Evolutionary conservation across 192 early-diverging fungal species (phyloP).

Genomic region (Gamsiella multidivaricata): DNA sequence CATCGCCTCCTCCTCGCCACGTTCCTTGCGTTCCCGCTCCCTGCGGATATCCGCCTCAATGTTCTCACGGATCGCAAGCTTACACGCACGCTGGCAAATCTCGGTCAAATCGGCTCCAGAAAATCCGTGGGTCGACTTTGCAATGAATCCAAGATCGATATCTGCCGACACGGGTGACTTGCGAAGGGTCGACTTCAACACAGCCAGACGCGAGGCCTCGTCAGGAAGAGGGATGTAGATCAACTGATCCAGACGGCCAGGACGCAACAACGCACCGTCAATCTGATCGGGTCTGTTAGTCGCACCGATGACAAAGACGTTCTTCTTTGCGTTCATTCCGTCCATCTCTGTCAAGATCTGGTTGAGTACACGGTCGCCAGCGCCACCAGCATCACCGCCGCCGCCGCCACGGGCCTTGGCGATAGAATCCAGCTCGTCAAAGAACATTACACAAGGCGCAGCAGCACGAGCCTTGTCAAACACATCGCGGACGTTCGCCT

Average conservation of each 20-base stretch:
- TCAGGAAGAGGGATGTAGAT: constrained; percentile 98
- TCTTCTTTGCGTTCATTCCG: constrained; percentile 99
- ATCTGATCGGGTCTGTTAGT: constrained; percentile 99
- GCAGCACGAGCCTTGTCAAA: constrained; percentile 99
- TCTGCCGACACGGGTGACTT: constrained; percentile 90
- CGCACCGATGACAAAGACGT: constrained; percentile 99
- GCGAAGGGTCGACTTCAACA: constrained; percentile 89
- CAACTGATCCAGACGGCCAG: constrained; percentile 98
- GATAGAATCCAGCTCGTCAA: constrained; percentile 99
- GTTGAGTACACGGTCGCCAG: constrained; percentile 98
- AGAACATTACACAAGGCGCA: constrained; percentile 99
- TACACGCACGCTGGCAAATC: constrained; percentile 98
- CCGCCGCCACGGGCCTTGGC: constrained; percentile 91
- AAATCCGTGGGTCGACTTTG: constrained; percentile 94
- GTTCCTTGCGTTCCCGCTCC: constrained; percentile 79
- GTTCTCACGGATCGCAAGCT: constrained; percentile 97
- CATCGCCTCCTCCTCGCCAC: constrained; percentile 82
- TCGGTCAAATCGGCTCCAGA: constrained; percentile 98
- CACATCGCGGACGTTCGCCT: constrained; percentile 98
- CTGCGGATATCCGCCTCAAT: constrained; percentile 89
- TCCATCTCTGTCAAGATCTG: constrained; percentile 99
- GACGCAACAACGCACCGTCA: constrained; percentile 95
- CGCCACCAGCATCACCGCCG: constrained; percentile 81
- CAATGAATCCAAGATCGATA: constrained; percentile 87
- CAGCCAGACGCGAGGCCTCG: constrained; percentile 83